These are phyloP conservation scores for Hansenula lynferdii DNA, from an alignment of 1,139 yeast species.

Conservation along the genomic window DNA sequence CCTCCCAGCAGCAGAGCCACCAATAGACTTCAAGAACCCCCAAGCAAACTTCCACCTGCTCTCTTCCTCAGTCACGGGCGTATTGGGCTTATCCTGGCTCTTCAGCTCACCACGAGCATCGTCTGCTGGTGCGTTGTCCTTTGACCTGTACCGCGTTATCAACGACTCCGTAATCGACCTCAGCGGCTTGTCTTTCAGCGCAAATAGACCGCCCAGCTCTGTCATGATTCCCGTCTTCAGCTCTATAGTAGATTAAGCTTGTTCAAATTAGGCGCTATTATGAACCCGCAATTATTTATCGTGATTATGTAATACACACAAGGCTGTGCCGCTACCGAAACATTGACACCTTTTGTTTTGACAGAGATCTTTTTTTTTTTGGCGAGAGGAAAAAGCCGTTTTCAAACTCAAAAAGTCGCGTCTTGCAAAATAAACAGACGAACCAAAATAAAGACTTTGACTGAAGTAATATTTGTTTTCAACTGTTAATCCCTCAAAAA, in stretches of 20 bases:
- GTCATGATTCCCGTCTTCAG: background rate
- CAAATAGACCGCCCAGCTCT: background rate
- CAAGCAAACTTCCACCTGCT: background rate
- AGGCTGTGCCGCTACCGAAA: no score
- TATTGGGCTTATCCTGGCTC: background rate
- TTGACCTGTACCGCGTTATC: background rate
- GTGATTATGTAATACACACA: no score
- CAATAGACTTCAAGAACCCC: background rate
- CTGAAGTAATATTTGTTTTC: no score
- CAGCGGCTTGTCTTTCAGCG: background rate
- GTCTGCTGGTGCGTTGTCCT: background rate
- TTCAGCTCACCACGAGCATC: background rate
- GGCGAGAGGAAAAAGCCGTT: background rate
- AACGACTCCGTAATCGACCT: constrained; percentile 1
- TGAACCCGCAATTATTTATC: no score
- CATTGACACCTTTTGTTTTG: background rate
- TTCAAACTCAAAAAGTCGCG: background rate
- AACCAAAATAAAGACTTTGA: no score
- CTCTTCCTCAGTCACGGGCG: background rate
- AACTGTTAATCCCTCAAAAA: no score
- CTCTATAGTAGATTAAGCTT: no score
- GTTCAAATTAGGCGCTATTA: background rate
- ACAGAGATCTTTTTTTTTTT: background rate
- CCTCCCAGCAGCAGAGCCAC: background rate
- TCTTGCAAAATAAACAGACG: no score